Base-by-base conservation (phyloP, 306 rosid genomes). In the Cicer yamashitae region DNA sequence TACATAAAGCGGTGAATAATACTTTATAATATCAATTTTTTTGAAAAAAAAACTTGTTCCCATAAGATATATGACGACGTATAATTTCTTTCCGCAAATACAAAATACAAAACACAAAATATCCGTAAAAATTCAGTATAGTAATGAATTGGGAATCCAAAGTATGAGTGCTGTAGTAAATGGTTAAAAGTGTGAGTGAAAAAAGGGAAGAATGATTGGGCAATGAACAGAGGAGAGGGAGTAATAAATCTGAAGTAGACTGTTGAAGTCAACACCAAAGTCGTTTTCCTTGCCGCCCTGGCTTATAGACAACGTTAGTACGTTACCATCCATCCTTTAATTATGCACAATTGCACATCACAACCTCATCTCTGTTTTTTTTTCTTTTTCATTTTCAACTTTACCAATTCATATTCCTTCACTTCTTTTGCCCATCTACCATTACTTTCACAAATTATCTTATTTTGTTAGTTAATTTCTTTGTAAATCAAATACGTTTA, bases 251-350 rank as follows among this genome's bases (percentile, higher is more conserved):
- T 51, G 84, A 82, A 77, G 80, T 77, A 75, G 88, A 86, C 77
- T 80, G 85, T 84, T 84, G n/a, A 80, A 76, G 89, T 85, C 88
- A 85, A 82, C 83, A 85, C 60, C 79, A 57, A 83, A 80, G 89
- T 86, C 87, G 46, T 74, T 82, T 71, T 87, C 83, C 54, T 54
- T 76, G 84, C 82, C 85, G 57, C 67, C 64, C 73, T 71, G 56
- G 6, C 81, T 80, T 79, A 30, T 34, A 48, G 64, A 46, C 78
- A 79, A 87, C 67, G 75, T 74, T 80, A 67, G 34, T 25, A 25
- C 34, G 34, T 25, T 25, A 25, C 34, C 34, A 25, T 25, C 72
- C 73, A 50, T 68, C 67, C 51, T 59, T 72, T 40, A 38, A 15
- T 56, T 14, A 64, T 54, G 25, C 8, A 8, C n/a, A 3, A 10